Conservation (phyloP, 371 early-diverging fungal genomes). For the Dipsacomyces acuminosporus region DNA sequence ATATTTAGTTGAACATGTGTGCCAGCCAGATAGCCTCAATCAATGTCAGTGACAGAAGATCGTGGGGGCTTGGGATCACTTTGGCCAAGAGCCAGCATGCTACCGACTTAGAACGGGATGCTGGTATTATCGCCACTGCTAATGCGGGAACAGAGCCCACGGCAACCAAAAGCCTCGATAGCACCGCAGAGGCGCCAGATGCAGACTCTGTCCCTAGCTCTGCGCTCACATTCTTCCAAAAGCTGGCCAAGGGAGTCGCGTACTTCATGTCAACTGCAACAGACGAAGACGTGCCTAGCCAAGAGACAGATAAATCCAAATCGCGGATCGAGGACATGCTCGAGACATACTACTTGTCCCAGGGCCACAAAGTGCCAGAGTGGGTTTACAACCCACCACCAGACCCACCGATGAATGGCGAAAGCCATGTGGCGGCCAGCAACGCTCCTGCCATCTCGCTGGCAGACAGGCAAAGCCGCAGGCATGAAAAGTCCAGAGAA, state of each 20-base stretch:
- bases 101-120: constrained; percentile 9
- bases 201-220: no score
- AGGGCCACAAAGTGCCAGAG: constrained; percentile 23
- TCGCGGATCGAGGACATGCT: constrained; percentile 42
- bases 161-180: no score
- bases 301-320: constrained; percentile 3
- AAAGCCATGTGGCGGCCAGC: background rate
- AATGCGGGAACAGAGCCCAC: background rate
- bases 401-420: constrained; percentile 15
- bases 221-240: no score
- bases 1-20: no score
- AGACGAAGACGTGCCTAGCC: constrained; percentile 1
- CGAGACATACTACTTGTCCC: constrained; percentile 34
- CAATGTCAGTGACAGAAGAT: constrained; percentile 2
- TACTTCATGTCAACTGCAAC: constrained; percentile 20
- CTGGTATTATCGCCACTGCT: constrained; percentile 6
- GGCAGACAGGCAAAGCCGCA: background rate
- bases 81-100: constrained; percentile 10
- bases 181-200: no score
- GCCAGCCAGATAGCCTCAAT: background rate
- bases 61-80: constrained; percentile 35
- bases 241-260: constrained; percentile 8
- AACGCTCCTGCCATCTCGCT: background rate
- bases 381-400: constrained; percentile 37
- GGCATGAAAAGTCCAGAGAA: no score